phyloP scores from a whole-genome alignment of 345 rosid genomes.

The Citrus reticulata region DNA sequence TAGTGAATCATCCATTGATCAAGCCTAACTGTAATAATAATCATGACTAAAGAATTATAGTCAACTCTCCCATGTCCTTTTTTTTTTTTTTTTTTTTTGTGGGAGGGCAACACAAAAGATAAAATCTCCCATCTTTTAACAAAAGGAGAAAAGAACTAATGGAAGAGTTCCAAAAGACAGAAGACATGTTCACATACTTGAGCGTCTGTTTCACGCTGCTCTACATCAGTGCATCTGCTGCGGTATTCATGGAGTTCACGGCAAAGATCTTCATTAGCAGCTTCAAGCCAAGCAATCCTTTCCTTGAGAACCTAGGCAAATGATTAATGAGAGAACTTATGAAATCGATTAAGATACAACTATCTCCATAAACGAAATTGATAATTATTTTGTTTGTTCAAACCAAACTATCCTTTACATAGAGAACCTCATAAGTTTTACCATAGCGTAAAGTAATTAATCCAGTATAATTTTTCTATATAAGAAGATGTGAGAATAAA shows the following conservation, averaged over 20 bases:
- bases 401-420: not conserved
- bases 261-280: constrained; percentile 85
- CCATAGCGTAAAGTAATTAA: not conserved
- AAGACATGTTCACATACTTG: constrained; percentile 47
- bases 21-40: not conserved
- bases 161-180: constrained; percentile 2
- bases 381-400: not conserved
- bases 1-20: not conserved
- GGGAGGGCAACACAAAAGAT: too few relatives aligned
- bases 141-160: not conserved
- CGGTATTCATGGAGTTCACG: constrained; percentile 88
- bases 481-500: not conserved
- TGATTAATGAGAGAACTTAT: not conserved
- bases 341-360: not conserved
- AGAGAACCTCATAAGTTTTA: not conserved
- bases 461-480: not conserved
- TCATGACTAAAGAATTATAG: not conserved
- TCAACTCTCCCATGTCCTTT: not conserved
- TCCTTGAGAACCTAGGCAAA: constrained; percentile 73
- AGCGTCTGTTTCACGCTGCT: constrained; percentile 68
- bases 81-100: too few relatives aligned
- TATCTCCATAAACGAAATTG: not conserved
- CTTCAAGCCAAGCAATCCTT: constrained; percentile 92
- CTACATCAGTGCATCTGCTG: constrained; percentile 51
- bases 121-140: not conserved